A percentile compares a stretch with the other conserved stretches of the same genome.
phyloP scores from a whole-genome alignment of 1,284 basidiomycete species.

The Marasmius sp. region DNA sequence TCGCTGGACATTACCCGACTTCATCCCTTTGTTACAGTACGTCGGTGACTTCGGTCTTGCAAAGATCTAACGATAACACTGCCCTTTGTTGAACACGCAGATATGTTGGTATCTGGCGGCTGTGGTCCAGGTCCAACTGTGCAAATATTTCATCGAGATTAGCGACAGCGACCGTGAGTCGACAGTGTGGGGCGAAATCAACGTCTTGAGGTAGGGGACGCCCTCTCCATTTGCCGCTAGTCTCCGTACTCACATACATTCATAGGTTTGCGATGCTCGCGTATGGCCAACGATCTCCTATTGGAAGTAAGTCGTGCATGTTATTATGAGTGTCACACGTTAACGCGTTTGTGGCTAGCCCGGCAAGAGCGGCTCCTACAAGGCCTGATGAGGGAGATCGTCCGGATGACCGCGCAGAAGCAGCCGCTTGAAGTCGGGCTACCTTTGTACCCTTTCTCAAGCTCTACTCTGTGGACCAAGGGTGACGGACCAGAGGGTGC shows the following conservation, averaged over 20 bases:
- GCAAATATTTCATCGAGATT: constrained; percentile 79
- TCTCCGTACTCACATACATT: constrained; percentile 6
- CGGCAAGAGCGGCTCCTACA: constrained; percentile 81
- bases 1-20: constrained; percentile 75
- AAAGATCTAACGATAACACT: too few relatives aligned
- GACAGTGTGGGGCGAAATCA: constrained; percentile 82
- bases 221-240: not conserved
- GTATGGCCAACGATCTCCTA: constrained; percentile 76
- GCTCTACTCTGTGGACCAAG: constrained; percentile 60
- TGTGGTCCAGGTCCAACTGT: constrained; percentile 79
- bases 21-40: constrained; percentile 77
- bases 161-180: constrained; percentile 69
- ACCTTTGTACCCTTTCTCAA: constrained; percentile 78
- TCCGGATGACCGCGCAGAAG: constrained; percentile 76
- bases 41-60: constrained; percentile 22
- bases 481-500: constrained; percentile 28
- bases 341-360: constrained; percentile 38
- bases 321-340: constrained; percentile 3
- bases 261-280: constrained; percentile 75
- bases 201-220: constrained; percentile 61
- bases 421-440: constrained; percentile 74
- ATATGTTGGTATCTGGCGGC: constrained; percentile 88
- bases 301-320: constrained; percentile 60
- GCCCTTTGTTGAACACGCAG: constrained; percentile 32
- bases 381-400: constrained; percentile 79